A percentile compares a stretch with the other conserved stretches of the same genome.
These are phyloP conservation scores for Ogataea nonfermentans DNA, from an alignment of 805 yeast species.

Conservation along the genomic window DNA sequence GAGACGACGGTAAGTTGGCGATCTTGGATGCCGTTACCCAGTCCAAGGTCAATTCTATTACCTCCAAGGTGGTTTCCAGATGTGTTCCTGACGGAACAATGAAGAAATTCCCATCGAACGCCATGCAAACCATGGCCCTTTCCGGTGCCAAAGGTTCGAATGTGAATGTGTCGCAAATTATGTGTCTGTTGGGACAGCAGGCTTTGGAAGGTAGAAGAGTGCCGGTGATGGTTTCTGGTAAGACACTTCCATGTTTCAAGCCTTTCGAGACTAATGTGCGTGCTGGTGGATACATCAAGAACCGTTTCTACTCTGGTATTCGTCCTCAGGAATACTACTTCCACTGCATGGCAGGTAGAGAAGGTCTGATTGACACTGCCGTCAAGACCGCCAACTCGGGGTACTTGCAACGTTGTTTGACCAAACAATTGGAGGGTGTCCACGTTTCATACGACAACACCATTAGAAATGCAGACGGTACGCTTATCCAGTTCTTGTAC, in stretches of 20 bases:
- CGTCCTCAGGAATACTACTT: constrained; percentile 98
- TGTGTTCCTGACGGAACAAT: constrained; percentile 97
- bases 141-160: constrained; percentile 99
- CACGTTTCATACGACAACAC: constrained; percentile 91
- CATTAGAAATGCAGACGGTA: constrained; percentile 93
- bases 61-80: constrained; percentile 89
- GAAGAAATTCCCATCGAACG: constrained; percentile 91
- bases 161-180: constrained; percentile 97
- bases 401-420: constrained; percentile 95
- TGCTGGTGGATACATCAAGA: constrained; percentile 98
- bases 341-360: constrained; percentile 99
- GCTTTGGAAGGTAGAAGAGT: constrained; percentile 99
- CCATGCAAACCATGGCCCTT: constrained; percentile 98
- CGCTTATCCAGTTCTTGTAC: constrained; percentile 88
- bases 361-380: constrained; percentile 98
- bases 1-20: constrained; percentile 91
- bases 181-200: constrained; percentile 99
- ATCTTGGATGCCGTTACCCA: constrained; percentile 94
- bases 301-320: constrained; percentile 96
- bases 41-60: constrained; percentile 85
- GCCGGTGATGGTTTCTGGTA: constrained; percentile 98
- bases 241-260: constrained; percentile 93
- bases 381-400: constrained; percentile 98
- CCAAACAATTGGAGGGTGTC: constrained; percentile 97
- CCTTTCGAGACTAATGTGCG: constrained; percentile 96